Conservation (phyloP, 2,329 filamentous ascomycete genomes). For the Chaetomium sp. region DNA sequence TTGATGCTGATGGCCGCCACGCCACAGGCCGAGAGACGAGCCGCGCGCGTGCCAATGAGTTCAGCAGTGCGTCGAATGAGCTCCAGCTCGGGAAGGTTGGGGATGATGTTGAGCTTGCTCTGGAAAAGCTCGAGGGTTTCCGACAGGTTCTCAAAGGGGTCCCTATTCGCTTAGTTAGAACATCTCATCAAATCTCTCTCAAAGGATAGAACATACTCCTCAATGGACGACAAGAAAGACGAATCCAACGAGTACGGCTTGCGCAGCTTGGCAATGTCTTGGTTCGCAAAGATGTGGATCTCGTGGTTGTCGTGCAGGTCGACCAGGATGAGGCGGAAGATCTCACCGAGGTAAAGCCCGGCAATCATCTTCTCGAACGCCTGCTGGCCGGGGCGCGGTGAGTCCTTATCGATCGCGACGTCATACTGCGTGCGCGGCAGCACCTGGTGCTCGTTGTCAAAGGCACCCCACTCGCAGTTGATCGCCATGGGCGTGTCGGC, state of each 20-base stretch:
- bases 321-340: constrained; percentile 81
- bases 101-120: constrained; percentile 63
- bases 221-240: constrained; percentile 86
- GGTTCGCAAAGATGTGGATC: constrained; percentile 70
- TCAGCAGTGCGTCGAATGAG: constrained; percentile 84
- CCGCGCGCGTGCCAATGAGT: constrained; percentile 89
- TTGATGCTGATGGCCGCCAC: constrained; percentile 96
- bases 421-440: constrained; percentile 84
- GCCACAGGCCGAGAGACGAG: constrained; percentile 87
- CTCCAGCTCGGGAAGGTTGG: constrained; percentile 75
- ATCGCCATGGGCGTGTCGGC: constrained; percentile 83
- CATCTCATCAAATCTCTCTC: not conserved
- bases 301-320: constrained; percentile 77
- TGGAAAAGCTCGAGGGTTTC: constrained; percentile 81
- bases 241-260: constrained; percentile 87
- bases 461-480: constrained; percentile 96
- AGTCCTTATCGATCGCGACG: constrained; percentile 80
- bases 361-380: constrained; percentile 98
- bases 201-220: constrained; percentile 56
- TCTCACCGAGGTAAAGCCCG: constrained; percentile 87
- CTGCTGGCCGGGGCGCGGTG: constrained; percentile 87
- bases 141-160: constrained; percentile 90
- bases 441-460: constrained; percentile 88
- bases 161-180: constrained; percentile 41
- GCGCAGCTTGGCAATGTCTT: constrained; percentile 73